Evolutionary conservation across 495 filamentous ascomycete species (phyloP).

Genomic region (Amniculicola lignicola): DNA sequence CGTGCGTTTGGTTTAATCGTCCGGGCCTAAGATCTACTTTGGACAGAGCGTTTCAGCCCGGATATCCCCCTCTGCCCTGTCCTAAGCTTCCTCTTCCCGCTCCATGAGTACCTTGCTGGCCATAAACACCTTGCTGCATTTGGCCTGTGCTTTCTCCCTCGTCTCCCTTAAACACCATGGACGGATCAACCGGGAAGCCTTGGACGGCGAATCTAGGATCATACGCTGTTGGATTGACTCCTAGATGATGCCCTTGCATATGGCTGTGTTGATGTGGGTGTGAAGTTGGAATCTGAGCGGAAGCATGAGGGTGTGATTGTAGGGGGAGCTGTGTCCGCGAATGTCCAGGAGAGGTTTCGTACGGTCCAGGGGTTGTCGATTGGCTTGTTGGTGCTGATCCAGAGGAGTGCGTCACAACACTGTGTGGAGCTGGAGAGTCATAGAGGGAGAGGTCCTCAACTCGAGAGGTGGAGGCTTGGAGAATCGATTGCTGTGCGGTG

Average conservation of each 20-base stretch:
- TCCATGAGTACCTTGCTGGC: slow-evolving; percentile 1
- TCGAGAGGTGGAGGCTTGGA: slow-evolving; percentile 11
- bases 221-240: slow-evolving; percentile 12
- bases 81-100: slow-evolving; percentile 14
- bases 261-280: slow-evolving; percentile 13
- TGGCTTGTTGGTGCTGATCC: slow-evolving; percentile 21
- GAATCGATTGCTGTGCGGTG: slow-evolving; percentile 15
- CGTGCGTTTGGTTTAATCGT: too few species aligned
- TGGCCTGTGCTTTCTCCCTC: slow-evolving; percentile 5
- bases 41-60: too few species aligned
- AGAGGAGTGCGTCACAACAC: slow-evolving; percentile 11
- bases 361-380: slow-evolving; percentile 18
- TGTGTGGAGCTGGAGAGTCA: slow-evolving; percentile 12
- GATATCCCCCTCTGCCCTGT: slow-evolving; percentile 13
- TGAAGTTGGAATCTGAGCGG: slow-evolving; percentile 1
- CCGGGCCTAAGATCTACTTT: too few species aligned
- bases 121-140: slow-evolving; percentile 15
- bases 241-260: slow-evolving; percentile 24
- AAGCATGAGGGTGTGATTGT: slow-evolving; percentile 5
- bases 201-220: slow-evolving; percentile 23
- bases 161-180: slow-evolving; percentile 21
- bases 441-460: slow-evolving; percentile 24
- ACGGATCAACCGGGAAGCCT: slow-evolving; percentile 25
- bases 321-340: neutral
- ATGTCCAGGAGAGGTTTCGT: slow-evolving; percentile 12